Evolutionary conservation across 805 yeast genomes (phyloP).

Genomic region (Millerago galiae): DNA sequence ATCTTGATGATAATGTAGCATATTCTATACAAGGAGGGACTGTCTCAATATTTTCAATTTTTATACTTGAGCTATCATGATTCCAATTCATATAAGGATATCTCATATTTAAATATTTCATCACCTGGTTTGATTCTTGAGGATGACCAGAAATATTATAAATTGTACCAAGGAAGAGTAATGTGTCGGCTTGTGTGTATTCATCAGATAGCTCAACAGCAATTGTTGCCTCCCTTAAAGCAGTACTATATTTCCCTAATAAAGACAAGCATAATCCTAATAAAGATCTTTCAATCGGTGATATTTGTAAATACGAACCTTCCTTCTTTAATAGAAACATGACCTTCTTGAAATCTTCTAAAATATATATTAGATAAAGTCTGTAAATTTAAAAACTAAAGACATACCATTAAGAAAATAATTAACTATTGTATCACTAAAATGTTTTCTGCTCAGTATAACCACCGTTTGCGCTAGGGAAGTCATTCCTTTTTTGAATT

Average conservation of each 20-base stretch:
- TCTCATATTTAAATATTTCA: too few species aligned
- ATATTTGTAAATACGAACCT: neutral
- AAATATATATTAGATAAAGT: neutral
- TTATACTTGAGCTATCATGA: too few species aligned
- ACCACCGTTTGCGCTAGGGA: too few species aligned
- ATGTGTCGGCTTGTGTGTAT: neutral
- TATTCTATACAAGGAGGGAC: neutral
- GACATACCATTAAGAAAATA: neutral
- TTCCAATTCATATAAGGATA: too few species aligned
- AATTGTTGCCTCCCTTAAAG: conserved; percentile 5
- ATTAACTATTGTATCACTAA: neutral
- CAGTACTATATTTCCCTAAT: neutral
- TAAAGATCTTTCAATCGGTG: neutral
- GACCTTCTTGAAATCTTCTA: neutral
- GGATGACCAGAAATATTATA: neutral
- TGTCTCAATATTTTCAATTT: neutral
- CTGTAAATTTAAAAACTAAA: too few species aligned
- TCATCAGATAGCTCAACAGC: neutral
- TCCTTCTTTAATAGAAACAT: neutral
- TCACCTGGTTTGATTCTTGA: too few species aligned
- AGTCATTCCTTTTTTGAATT: too few species aligned
- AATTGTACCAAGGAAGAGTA: conserved; percentile 1
- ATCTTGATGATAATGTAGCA: neutral
- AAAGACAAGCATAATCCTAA: conserved; percentile 4
- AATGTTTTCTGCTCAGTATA: too few species aligned